A percentile compares a stretch with the other conserved stretches of the same genome.
Conservation (phyloP, 2,329 filamentous ascomycete species). For the Emmonsiellopsis sp. region DNA sequence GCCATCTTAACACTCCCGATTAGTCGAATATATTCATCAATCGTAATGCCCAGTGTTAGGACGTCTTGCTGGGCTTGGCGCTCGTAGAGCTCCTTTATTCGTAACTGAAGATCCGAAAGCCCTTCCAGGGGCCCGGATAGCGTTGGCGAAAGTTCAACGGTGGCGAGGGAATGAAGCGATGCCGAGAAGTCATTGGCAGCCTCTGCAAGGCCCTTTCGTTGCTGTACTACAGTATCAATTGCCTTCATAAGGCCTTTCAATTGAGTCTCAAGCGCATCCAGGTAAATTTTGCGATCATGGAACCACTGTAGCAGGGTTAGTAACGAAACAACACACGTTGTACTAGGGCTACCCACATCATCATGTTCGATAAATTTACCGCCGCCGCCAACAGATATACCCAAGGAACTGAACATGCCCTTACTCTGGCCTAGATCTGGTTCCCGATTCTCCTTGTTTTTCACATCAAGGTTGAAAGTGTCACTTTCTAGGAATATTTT, state of each 20-base stretch:
- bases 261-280: slow-evolving; percentile 88
- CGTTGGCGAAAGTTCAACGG: slow-evolving; percentile 82
- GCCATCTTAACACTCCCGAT: slow-evolving; percentile 93
- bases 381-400: slow-evolving; percentile 65
- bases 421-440: slow-evolving; percentile 82
- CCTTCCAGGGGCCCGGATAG: slow-evolving; percentile 84
- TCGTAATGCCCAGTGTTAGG: slow-evolving; percentile 89
- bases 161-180: slow-evolving; percentile 83
- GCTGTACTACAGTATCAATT: slow-evolving; percentile 83
- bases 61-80: slow-evolving; percentile 96
- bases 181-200: slow-evolving; percentile 88
- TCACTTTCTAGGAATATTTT: slow-evolving; percentile 98
- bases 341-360: slow-evolving; percentile 54
- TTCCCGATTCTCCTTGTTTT: slow-evolving; percentile 92
- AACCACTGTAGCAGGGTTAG: slow-evolving; percentile 62
- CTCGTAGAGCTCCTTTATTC: slow-evolving; percentile 90
- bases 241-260: slow-evolving; percentile 84
- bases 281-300: slow-evolving; percentile 87
- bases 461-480: slow-evolving; percentile 89
- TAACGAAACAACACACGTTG: background rate
- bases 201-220: slow-evolving; percentile 88
- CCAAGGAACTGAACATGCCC: slow-evolving; percentile 79
- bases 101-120: slow-evolving; percentile 84
- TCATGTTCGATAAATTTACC: slow-evolving; percentile 96
- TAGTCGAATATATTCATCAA: slow-evolving; percentile 94